Conservation (phyloP, 257 asterid genomes). For the Salvia miltiorrhiza region DNA sequence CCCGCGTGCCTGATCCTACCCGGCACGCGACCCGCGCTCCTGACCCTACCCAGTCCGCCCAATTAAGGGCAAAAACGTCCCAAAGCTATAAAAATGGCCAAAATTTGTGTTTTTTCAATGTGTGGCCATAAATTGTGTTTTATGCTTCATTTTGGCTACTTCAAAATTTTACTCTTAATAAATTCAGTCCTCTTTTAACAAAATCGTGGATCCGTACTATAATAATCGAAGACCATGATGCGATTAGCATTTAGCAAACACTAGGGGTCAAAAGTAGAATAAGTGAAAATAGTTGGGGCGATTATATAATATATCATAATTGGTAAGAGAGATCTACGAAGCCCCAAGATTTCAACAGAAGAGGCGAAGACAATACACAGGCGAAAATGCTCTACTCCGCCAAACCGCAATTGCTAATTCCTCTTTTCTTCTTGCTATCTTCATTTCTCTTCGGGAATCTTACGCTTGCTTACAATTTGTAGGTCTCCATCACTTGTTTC, state of each 20-base stretch:
- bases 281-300: neutral
- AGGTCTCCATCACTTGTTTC: slow-evolving; percentile 14
- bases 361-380: slow-evolving; percentile 16
- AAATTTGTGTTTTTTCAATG: too few species aligned
- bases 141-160: too few species aligned
- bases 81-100: too few species aligned
- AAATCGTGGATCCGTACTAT: too few species aligned
- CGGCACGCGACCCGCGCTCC: too few species aligned
- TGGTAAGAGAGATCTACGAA: slow-evolving; percentile 28
- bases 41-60: too few species aligned
- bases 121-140: too few species aligned
- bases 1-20: too few species aligned
- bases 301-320: slow-evolving; percentile 20
- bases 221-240: too few species aligned
- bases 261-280: slow-evolving; percentile 20
- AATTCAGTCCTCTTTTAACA: too few species aligned
- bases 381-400: slow-evolving; percentile 33
- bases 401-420: slow-evolving; percentile 24
- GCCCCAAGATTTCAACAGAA: slow-evolving; percentile 12
- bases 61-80: too few species aligned
- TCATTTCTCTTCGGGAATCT: slow-evolving; percentile 8
- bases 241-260: slow-evolving; percentile 1
- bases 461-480: slow-evolving; percentile 41
- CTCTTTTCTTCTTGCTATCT: slow-evolving; percentile 20
- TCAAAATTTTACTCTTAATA: too few species aligned